Percentiles rank a stretch among this genome's conserved stretches.
phyloP scores from a whole-genome alignment of 2,329 filamentous ascomycete genomes.

The Colletotrichum gloeosporioides region DNA sequence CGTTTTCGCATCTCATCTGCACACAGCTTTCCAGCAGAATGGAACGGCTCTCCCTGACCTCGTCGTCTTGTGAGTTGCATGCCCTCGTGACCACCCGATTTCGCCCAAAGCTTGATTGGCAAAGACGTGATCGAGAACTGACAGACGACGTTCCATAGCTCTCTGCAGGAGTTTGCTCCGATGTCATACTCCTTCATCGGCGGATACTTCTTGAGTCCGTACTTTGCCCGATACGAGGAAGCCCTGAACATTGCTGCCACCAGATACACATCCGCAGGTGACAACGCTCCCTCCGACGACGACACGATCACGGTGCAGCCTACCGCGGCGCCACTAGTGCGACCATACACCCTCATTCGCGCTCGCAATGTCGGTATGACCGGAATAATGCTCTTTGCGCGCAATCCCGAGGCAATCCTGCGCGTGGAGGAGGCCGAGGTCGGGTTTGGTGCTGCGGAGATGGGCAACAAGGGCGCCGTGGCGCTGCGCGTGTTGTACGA shows the following conservation, averaged over 20 bases:
- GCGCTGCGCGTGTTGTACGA: slow-evolving; percentile 74
- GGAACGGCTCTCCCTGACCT: slow-evolving; percentile 54
- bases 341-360: slow-evolving; percentile 72
- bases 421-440: slow-evolving; percentile 80
- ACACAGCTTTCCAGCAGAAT: slow-evolving; percentile 60
- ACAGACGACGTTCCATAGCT: slow-evolving; percentile 46
- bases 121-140: not conserved
- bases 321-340: slow-evolving; percentile 26
- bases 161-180: slow-evolving; percentile 91
- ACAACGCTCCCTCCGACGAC: slow-evolving; percentile 23
- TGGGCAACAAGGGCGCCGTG: slow-evolving; percentile 96
- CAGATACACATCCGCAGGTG: slow-evolving; percentile 26
- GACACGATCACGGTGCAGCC: slow-evolving; percentile 20
- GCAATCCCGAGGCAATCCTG: slow-evolving; percentile 63
- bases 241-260: slow-evolving; percentile 74
- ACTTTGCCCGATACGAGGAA: slow-evolving; percentile 73
- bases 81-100: not conserved
- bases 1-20: slow-evolving; percentile 75
- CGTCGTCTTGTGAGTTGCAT: slow-evolving; percentile 59
- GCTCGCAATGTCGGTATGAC: slow-evolving; percentile 87
- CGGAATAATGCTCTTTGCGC: slow-evolving; percentile 83
- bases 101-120: not conserved
- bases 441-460: slow-evolving; percentile 83
- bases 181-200: slow-evolving; percentile 86
- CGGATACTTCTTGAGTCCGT: slow-evolving; percentile 77